Percentiles rank a stretch among this genome's conserved stretches.
Evolutionary conservation across 192 early-diverging fungal genomes (phyloP).

Genomic region (Dissophora globulifera): DNA sequence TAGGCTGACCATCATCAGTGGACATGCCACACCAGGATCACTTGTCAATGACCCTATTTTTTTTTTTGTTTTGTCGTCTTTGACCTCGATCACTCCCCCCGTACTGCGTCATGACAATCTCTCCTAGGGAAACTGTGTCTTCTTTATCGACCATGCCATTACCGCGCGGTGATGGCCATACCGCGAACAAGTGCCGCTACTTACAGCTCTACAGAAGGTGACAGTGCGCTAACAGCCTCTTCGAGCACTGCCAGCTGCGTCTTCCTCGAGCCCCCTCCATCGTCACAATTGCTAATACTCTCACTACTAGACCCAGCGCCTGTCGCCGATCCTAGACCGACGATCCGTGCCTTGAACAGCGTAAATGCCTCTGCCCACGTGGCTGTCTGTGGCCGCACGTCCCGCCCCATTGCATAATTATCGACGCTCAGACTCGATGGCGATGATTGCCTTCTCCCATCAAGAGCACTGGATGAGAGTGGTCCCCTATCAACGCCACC

Average conservation of each 20-base stretch:
- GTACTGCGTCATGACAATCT: no score
- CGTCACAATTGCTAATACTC: no score
- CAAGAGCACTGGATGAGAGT: not conserved
- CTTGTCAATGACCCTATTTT: no score
- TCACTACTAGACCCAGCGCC: not conserved
- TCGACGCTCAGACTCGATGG: slow-evolving; percentile 29
- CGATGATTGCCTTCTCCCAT: not conserved
- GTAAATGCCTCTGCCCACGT: slow-evolving; percentile 47
- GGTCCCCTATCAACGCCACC: no score
- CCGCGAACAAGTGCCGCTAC: no score
- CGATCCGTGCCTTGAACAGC: slow-evolving; percentile 22
- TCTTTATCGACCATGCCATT: not conserved
- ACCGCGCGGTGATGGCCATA: no score
- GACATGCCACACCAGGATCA: no score
- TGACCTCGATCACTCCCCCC: no score
- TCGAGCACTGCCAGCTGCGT: not conserved
- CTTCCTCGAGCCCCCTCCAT: no score
- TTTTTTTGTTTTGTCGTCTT: no score
- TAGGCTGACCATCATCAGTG: no score
- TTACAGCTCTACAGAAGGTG: slow-evolving; percentile 1
- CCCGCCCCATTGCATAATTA: slow-evolving; percentile 13
- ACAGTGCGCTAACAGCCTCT: slow-evolving; percentile 13
- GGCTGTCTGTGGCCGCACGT: slow-evolving; percentile 29
- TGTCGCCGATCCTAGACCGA: slow-evolving; percentile 7
- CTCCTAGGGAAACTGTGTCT: no score